phyloP scores from a whole-genome alignment of 2,329 filamentous ascomycete genomes.

The Chaetomium olivaceum region DNA sequence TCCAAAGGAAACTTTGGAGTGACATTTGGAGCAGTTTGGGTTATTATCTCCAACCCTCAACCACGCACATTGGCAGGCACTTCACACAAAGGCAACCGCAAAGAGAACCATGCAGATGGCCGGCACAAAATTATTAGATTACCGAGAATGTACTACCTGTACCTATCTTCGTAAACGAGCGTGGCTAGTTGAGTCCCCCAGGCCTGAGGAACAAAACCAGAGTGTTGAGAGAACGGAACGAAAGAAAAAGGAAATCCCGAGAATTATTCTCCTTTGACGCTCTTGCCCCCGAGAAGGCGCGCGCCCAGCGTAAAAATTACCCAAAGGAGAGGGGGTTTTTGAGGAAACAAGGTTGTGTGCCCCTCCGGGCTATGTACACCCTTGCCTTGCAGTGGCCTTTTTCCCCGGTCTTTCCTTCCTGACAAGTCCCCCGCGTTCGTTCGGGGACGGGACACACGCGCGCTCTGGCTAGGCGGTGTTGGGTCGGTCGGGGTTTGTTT shows the following conservation, averaged over 20 bases:
- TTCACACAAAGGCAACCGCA: neutral
- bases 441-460: neutral
- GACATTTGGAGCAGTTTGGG: too few relatives aligned
- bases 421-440: neutral
- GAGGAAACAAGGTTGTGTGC: neutral
- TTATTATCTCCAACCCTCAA: too few relatives aligned
- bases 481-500: neutral
- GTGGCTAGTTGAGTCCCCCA: conserved; percentile 13
- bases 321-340: neutral
- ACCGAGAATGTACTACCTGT: conserved; percentile 12
- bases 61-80: neutral
- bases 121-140: conserved; percentile 18
- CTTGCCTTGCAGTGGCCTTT: neutral
- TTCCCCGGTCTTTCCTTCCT: neutral
- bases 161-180: conserved; percentile 16
- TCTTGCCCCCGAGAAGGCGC: neutral
- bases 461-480: neutral
- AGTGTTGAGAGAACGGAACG: neutral
- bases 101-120: neutral
- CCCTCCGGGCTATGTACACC: conserved; percentile 2
- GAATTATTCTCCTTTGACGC: conserved; percentile 8
- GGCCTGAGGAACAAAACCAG: conserved; percentile 13
- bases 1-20: too few relatives aligned
- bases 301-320: neutral
- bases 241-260: neutral